Base-by-base conservation (phyloP, 352 stramenopile species). In the Phytophthora tubulina region DNA sequence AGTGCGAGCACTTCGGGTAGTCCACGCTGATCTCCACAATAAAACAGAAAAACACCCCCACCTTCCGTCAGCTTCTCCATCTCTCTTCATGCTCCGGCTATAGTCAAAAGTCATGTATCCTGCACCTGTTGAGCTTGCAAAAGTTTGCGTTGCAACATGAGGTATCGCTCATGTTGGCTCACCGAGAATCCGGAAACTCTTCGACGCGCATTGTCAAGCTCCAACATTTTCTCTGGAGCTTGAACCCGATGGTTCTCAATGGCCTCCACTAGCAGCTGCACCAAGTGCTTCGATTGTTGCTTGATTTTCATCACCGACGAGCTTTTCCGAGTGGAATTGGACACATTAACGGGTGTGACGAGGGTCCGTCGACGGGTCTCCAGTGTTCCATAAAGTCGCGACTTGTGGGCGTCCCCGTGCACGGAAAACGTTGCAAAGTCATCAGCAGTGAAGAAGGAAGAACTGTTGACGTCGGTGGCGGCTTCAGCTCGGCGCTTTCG, bases 1-100 rank as follows among this genome's bases (percentile, higher is more conserved):
- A 93, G 68, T 52, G 85, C 85, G 9, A 94, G 63, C 32, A 92
- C 72, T 27, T 72, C 73, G 1, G 83, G 84, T 11, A 94, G 63
- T n/a, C 85, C 86, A 1, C 65, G 72, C 86, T 94, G 33, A 7
- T 48, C n/a, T 63, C 21, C 33, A 39, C 13, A 3, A n/a, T n/a
- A 52, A 50, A 48, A 6, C 17, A 44, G 61, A 67, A 42, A 21
- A 46, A 4, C n/a, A 59, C 1, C 38, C 63, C 21, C 31, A 44
- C n/a, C n/a, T n/a, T n/a, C n/a, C 6, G 8, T 64, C 32, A 72
- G 55, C 63, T 56, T 36, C 45, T 59, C 42, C 21, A 17, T 45
- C 6, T 14, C 6, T 21, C 4, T 61, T 32, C n/a, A 31, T 39
- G 30, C 44, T 57, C 51, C 48, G 54, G 63, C 68, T 72, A 74